Evolutionary conservation across 73 alveolate species (phyloP).

Genomic region (Breviolum minutum): DNA sequence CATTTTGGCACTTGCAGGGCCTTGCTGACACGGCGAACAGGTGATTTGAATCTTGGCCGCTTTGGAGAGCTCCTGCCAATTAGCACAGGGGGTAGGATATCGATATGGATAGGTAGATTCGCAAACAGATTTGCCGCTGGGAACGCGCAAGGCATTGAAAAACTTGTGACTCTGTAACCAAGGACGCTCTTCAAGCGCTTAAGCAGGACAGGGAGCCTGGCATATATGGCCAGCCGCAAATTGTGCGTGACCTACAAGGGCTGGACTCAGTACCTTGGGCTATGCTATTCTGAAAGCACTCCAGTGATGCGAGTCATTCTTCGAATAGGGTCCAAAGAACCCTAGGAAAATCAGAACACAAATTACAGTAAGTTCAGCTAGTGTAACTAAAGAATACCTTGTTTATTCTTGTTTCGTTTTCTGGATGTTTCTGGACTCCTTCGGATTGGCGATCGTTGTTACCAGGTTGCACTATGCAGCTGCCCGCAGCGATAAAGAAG

Average conservation of each 20-base stretch:
- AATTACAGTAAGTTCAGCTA: no score
- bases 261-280: conserved; percentile 41
- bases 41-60: conserved; percentile 39
- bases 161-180: no score
- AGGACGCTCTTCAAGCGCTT: conserved; percentile 50
- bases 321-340: no score
- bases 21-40: conserved; percentile 20
- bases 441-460: no score
- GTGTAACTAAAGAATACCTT: no score
- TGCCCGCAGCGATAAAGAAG: conserved; percentile 73
- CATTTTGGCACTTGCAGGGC: neutral
- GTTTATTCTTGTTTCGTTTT: neutral
- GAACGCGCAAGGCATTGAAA: no score
- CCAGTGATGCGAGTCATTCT: no score
- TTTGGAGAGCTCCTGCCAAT: neutral
- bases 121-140: no score
- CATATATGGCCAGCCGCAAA: conserved; percentile 59
- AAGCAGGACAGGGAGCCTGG: conserved; percentile 87
- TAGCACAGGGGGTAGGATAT: neutral
- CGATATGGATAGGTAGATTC: no score
- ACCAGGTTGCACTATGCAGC: conserved; percentile 75
- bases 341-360: no score
- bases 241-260: conserved; percentile 37
- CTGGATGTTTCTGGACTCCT: neutral
- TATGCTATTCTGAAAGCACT: neutral